Conservation (phyloP, 345 rosid species). For the Limnanthes douglasii region DNA sequence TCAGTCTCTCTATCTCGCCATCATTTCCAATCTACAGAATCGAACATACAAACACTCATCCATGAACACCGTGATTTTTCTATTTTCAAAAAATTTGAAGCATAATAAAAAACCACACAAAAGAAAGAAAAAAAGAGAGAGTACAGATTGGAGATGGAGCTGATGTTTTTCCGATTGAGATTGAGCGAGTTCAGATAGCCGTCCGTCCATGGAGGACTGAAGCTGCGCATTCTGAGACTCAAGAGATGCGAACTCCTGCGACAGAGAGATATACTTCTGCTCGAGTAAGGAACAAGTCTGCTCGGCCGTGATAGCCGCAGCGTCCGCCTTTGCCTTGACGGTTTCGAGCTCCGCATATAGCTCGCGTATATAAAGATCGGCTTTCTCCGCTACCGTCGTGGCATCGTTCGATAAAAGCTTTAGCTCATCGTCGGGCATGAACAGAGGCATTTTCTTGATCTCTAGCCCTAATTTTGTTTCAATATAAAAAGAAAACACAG, state of each 20-base stretch:
- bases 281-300: constrained; percentile 91
- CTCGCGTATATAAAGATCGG: constrained; percentile 56
- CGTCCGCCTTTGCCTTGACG: constrained; percentile 73
- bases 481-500: no score
- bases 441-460: constrained; percentile 44
- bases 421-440: constrained; percentile 86
- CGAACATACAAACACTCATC: not conserved
- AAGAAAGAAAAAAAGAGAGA: not conserved
- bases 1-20: constrained; percentile 66
- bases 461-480: no score
- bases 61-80: no score
- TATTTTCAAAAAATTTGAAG: no score
- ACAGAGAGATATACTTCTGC: constrained; percentile 75
- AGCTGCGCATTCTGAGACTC: constrained; percentile 53
- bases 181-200: constrained; percentile 49
- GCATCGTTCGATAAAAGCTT: constrained; percentile 47
- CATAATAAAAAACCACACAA: not conserved
- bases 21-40: constrained; percentile 58
- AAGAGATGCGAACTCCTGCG: constrained; percentile 41
- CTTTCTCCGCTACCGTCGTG: constrained; percentile 47
- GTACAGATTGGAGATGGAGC: constrained; percentile 60
- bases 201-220: constrained; percentile 54
- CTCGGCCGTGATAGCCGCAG: constrained; percentile 82
- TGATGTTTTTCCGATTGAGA: constrained; percentile 73
- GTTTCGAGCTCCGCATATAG: constrained; percentile 48